Conservation (phyloP, 805 yeast genomes). For the Kurtzmaniella fragi region DNA sequence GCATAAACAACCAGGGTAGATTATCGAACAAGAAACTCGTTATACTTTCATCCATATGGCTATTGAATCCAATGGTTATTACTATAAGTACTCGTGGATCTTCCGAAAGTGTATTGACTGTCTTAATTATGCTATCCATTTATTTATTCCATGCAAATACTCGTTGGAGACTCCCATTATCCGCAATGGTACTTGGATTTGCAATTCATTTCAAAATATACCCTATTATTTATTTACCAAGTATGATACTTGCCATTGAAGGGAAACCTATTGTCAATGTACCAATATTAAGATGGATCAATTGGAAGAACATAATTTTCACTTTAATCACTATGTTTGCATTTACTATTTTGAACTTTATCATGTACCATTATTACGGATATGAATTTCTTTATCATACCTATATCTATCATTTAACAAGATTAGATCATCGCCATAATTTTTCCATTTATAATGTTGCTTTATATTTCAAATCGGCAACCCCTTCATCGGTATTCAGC, state of each 20-base stretch:
- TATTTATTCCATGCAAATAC: slow-evolving; percentile 28
- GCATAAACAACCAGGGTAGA: slow-evolving; percentile 1
- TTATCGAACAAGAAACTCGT: slow-evolving; percentile 22
- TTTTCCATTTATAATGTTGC: slow-evolving; percentile 82
- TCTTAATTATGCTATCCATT: slow-evolving; percentile 59
- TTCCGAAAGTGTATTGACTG: slow-evolving; percentile 84
- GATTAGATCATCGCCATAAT: slow-evolving; percentile 93
- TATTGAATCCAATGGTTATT: slow-evolving; percentile 90
- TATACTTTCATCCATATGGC: slow-evolving; percentile 63
- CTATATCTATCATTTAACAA: slow-evolving; percentile 72
- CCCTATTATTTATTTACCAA: slow-evolving; percentile 84
- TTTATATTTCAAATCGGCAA: slow-evolving; percentile 56
- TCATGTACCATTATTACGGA: slow-evolving; percentile 72
- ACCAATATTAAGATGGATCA: slow-evolving; percentile 36
- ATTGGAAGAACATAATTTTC: slow-evolving; percentile 23
- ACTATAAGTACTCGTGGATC: slow-evolving; percentile 92
- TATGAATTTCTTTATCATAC: slow-evolving; percentile 70
- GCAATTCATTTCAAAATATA: slow-evolving; percentile 88
- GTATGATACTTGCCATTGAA: slow-evolving; percentile 47
- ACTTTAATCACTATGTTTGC: slow-evolving; percentile 34
- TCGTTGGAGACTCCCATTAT: slow-evolving; percentile 4
- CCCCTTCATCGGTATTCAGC: slow-evolving; percentile 10
- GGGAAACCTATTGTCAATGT: slow-evolving; percentile 16
- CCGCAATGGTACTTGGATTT: slow-evolving; percentile 57
- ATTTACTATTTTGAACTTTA: slow-evolving; percentile 41